phyloP scores from a whole-genome alignment of 176 grass and related monocot genomes.

The Aechmea fasciata region DNA sequence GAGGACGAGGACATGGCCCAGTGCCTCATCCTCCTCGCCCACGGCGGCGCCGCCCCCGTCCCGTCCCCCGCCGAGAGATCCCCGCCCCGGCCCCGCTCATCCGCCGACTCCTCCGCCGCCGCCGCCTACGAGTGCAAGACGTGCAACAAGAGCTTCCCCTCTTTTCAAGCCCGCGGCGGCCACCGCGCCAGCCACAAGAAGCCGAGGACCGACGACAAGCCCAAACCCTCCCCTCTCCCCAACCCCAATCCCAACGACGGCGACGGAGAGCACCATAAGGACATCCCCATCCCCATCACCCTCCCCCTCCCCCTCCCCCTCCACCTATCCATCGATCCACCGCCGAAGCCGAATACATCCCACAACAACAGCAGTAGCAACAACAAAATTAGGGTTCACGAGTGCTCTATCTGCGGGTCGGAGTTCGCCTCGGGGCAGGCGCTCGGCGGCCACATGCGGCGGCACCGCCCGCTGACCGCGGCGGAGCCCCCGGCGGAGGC shows the following conservation, averaged over 20 bases:
- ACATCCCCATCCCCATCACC: no score
- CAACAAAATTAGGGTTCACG: constrained; percentile 27
- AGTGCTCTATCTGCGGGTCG: constrained; percentile 61
- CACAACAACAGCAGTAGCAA: not conserved
- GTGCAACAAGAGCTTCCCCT: constrained; percentile 68
- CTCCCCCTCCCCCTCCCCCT: no score
- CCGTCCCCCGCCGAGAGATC: constrained; percentile 17
- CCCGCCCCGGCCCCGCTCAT: constrained; percentile 33
- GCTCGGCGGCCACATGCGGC: constrained; percentile 86
- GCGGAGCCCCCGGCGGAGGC: constrained; percentile 12
- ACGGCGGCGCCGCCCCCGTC: constrained; percentile 10
- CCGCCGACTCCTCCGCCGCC: constrained; percentile 24
- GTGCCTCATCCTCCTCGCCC: constrained; percentile 79
- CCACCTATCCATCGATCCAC: not conserved
- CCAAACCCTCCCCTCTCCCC: not conserved
- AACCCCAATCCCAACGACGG: constrained; percentile 1
- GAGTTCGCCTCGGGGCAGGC: constrained; percentile 80
- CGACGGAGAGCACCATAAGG: not conserved
- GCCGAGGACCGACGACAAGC: constrained; percentile 27
- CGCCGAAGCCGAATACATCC: not conserved
- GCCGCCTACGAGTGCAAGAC: constrained; percentile 61
- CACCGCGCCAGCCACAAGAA: constrained; percentile 96
- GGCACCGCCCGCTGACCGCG: constrained; percentile 53
- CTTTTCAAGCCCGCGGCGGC: constrained; percentile 90
- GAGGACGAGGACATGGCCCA: constrained; percentile 74